phyloP scores from a whole-genome alignment of 371 early-diverging fungal species.

The Entomophthora muscae region DNA sequence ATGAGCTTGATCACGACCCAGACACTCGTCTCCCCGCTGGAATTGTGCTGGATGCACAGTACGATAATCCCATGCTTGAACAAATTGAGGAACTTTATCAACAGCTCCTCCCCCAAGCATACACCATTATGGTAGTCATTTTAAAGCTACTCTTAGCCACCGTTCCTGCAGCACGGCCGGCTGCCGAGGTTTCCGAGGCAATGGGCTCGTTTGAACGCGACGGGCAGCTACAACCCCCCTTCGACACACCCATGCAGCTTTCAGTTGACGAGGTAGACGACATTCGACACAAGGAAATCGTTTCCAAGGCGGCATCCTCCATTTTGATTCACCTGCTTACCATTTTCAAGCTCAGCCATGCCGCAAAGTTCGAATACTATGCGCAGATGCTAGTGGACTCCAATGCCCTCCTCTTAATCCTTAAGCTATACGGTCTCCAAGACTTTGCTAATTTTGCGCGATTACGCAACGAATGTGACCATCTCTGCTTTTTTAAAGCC shows the following conservation, averaged over 20 bases:
- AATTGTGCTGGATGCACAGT: not conserved
- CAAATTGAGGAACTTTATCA: not conserved
- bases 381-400: slow-evolving; percentile 63
- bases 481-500: slow-evolving; percentile 18
- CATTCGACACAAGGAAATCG: slow-evolving; percentile 45
- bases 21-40: not conserved
- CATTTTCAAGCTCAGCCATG: slow-evolving; percentile 42
- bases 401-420: slow-evolving; percentile 54
- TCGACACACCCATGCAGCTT: slow-evolving; percentile 6
- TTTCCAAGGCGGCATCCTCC: slow-evolving; percentile 53
- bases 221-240: not conserved
- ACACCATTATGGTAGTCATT: not conserved
- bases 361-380: slow-evolving; percentile 55
- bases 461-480: slow-evolving; percentile 35
- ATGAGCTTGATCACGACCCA: not conserved
- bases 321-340: slow-evolving; percentile 46
- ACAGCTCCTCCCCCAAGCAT: not conserved
- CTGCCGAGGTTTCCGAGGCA: not conserved
- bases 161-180: not conserved
- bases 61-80: not conserved
- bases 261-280: slow-evolving; percentile 31
- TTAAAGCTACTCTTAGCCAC: slow-evolving; percentile 5
- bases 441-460: slow-evolving; percentile 32
- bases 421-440: slow-evolving; percentile 64
- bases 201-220: not conserved